Base-by-base conservation (phyloP, 2,329 filamentous ascomycete genomes). In the Arachnomyces sp. region DNA sequence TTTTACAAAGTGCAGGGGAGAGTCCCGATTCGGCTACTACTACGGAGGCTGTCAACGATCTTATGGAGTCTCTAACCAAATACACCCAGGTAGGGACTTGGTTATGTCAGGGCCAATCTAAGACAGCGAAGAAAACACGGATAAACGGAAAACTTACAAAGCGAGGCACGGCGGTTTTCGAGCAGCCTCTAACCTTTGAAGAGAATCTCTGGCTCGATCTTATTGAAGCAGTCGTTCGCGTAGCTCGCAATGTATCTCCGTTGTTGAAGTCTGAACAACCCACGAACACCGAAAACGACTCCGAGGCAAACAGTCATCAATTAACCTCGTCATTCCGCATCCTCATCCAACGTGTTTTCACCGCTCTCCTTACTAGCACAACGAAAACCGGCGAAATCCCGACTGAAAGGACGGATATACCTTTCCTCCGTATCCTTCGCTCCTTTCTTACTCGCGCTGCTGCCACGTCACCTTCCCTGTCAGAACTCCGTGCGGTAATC, bases 31-130 rank as follows among this genome's bases (percentile, higher is more conserved):
- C 72, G 1, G 62, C 68, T 2, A 74, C 72, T 35, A 73, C 81
- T 2, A 75, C 80, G 44, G 77, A 82, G 46, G 77, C 84, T 0
- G 78, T 83, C 1, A 77, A 83, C 41, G 83, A 89, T 42, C 71
- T 95, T 1, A 71, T 95, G 3, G 76, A 79, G 42, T 80, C 83
- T 1, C 67, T 98, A 13, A 82, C 93, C 45, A 95, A 94, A 59
- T 96, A 95, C 62, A 80, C 83, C 1, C 82, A 88, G 48, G 86
- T 98, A 1, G 92, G 93, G 11, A 90, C 94, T 37, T 98, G 92
- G 92, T 71, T 98, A 9, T 96, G 92, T 52, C 86, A 93, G 62
- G 80, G 83, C 1, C 87, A 95, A 57, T 86, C 78, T 36, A 85
- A 83, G 53, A 75, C 74, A 0, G 62, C 69, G 4, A 57, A 59